Conservation (phyloP, 75 land plant genomes). For the Pinus tabuliformis region DNA sequence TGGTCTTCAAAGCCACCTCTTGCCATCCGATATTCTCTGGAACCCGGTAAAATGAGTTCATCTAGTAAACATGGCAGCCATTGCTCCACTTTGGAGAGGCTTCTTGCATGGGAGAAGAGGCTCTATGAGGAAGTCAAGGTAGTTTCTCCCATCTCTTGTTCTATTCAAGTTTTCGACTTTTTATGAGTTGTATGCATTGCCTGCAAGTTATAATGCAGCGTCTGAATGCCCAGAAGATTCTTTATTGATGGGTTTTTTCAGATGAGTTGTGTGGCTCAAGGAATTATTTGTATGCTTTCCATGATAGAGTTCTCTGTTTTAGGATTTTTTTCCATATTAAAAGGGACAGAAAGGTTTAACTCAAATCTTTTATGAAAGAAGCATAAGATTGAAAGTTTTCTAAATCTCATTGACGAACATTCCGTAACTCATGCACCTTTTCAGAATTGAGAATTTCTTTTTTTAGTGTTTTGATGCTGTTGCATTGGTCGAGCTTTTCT, state of each 20-base stretch:
- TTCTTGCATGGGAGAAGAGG: slow-evolving; percentile 97
- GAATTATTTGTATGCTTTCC: background rate
- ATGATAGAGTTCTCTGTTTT: background rate
- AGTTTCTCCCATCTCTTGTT: background rate
- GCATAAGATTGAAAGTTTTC: background rate
- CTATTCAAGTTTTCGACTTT: background rate
- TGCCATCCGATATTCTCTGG: slow-evolving; percentile 54
- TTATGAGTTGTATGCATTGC: background rate
- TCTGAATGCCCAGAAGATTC: background rate
- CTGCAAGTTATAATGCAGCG: background rate
- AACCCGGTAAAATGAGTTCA: slow-evolving; percentile 29
- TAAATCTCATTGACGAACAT: background rate
- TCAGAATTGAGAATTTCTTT: background rate
- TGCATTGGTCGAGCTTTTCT: background rate
- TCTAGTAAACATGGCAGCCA: slow-evolving; percentile 68
- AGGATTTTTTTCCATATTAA: background rate
- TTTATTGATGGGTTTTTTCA: background rate
- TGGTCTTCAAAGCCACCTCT: slow-evolving; percentile 70
- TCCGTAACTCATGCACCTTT: background rate
- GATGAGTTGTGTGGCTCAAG: background rate
- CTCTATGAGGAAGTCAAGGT: slow-evolving; percentile 96
- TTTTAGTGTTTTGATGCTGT: too few species aligned
- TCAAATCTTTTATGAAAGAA: background rate
- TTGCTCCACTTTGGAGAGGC: slow-evolving; percentile 75
- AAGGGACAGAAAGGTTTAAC: background rate